Base-by-base conservation (phyloP, 108 stramenopile species). In the Nitzschia inconspicua region DNA sequence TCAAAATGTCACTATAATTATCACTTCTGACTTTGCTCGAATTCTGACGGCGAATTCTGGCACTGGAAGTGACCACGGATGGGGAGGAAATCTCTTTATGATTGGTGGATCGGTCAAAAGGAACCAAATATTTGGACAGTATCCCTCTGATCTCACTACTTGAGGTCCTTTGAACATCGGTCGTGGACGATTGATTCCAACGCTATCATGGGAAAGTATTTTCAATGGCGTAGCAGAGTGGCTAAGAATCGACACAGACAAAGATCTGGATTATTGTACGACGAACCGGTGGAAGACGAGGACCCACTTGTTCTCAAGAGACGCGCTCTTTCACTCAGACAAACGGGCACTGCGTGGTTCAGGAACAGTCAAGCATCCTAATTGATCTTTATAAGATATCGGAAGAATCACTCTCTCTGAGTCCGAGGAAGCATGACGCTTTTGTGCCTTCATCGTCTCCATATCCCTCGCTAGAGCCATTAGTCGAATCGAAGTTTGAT, bases 21-120 rank as follows among this genome's bases (percentile, higher is more conserved):
- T 73, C 18, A 61, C 78, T 0, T 83, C 81, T 26, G 89, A 90
- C 34, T 90, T 86, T 57, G 85, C 24, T 31, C 59, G 87, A 0
- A 88, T 85, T 39, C 65, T 92, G 22, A 76, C 85, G 24, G 72
- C 72, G 3, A 92, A 92, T 57, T 57, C 53, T 54, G 82, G 85
- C n/a, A 79, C 74, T 28, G 86, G 86, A 11, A 70, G 49, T 16
- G 91, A 92, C 47, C 64, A 65, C 47, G 64, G 53, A 4, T 68
- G 66, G 74, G 80, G 72, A 10, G 70, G 70, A 13, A 54, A 72
- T 49, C 49, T 50, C 19, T 54, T 64, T 22, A 13, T 63, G 47
- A 31, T 73, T 22, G 76, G 76, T 41, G 76, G 76, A 8, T 41
- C 24, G 4, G 48, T 78, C 2, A 57, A 55, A 44, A 72, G 76